These are phyloP conservation scores for Penicillium psychrofluorescens DNA, from an alignment of 495 filamentous ascomycete genomes.

Conservation along the genomic window DNA sequence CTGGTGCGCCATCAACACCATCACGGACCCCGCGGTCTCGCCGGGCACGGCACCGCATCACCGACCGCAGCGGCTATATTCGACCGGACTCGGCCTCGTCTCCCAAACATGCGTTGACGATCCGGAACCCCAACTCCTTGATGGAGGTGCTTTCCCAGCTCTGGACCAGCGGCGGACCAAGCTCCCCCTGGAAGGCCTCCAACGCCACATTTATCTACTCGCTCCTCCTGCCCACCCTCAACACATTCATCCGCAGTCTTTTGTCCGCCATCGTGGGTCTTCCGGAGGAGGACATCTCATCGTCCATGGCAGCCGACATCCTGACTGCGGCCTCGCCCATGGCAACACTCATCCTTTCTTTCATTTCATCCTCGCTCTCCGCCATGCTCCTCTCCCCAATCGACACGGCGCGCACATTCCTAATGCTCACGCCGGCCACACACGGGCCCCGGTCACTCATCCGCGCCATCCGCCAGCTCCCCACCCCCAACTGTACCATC, in stretches of 20 bases:
- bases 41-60: constrained; percentile 35
- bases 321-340: constrained; percentile 67
- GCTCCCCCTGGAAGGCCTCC: constrained; percentile 90
- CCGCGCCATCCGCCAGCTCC: constrained; percentile 65
- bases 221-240: constrained; percentile 73
- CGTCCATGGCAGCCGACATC: constrained; percentile 48
- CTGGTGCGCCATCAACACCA: constrained; percentile 51
- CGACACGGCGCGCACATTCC: constrained; percentile 80
- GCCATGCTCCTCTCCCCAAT: constrained; percentile 76
- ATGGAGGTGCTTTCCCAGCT: constrained; percentile 73
- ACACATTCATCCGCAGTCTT: constrained; percentile 77
- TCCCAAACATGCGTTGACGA: constrained; percentile 53
- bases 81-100: constrained; percentile 27
- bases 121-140: constrained; percentile 65
- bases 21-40: constrained; percentile 48
- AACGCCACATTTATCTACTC: constrained; percentile 88
- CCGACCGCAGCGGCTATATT: constrained; percentile 46
- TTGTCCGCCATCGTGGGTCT: constrained; percentile 77
- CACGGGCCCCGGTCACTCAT: constrained; percentile 66
- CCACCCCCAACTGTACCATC: constrained; percentile 59
- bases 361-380: constrained; percentile 73
- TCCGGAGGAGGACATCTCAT: constrained; percentile 62
- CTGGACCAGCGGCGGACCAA: constrained; percentile 83
- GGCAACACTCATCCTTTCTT: constrained; percentile 67
- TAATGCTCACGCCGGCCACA: constrained; percentile 74